Base-by-base conservation (phyloP, 305 asterid species). In the Fraxinus latifolia region DNA sequence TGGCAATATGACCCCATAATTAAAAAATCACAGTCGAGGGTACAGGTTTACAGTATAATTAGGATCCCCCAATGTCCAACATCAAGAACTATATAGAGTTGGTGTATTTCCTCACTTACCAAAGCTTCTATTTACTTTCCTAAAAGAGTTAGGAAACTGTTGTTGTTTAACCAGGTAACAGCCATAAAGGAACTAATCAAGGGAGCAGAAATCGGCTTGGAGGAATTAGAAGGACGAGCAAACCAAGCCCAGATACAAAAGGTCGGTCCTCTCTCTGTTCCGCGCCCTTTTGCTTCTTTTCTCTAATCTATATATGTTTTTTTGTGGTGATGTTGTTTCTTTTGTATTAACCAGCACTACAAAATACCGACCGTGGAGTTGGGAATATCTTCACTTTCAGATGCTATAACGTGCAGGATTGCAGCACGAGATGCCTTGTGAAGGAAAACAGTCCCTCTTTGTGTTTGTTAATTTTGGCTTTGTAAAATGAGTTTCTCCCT, bases 401-500 rank as follows among this genome's bases (percentile, higher is more conserved):
- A 94, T 83, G 97, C 97, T 65, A 91, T 91, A 82, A 78, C 87
- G 9, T 91, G 97, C 89, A 89, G 98, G 83, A 92, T 96, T 81
- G 97, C 97, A 68, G 92, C 95, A 39, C 90, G 98, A 65, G 97
- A 94, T 87, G 97, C 97, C n/a, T 83, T 92, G 84, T 96, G 81
- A 93, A 85, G 85, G 65, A 27, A 78, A 81, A 85, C 23, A 8
- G 36, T 78, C 53, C 0, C 1, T 25, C 15, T 79, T 14, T 50
- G 78, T 39, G 39, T 50, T 23, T 79, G 81, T 80, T 77, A 65
- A 80, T 5, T 77, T 81, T 17, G 70, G 44, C 65, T 73, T 65
- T 65, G 72, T 65, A 65, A 65, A 23, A 60, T 37, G 79, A 58
- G 17, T 19, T 60, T 19, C 8, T 11, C 78, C 31, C 21, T 80